A percentile compares a stretch with the other conserved stretches of the same genome.
These are phyloP conservation scores for Aspergillus diversus DNA, from an alignment of 495 filamentous ascomycete genomes.

Conservation along the genomic window DNA sequence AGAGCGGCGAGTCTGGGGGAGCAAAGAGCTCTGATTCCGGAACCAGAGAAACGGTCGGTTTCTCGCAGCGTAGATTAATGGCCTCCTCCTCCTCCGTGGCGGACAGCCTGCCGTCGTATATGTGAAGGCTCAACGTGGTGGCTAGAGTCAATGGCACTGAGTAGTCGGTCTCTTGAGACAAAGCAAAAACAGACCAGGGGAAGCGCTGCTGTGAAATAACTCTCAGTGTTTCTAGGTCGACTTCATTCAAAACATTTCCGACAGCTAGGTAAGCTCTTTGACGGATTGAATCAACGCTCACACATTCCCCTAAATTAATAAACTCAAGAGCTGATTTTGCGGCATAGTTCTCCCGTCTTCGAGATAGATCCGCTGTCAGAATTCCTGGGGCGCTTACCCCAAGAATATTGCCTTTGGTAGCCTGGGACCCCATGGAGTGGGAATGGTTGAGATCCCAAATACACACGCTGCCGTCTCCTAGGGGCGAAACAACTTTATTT, in stretches of 20 bases:
- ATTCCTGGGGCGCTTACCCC: slow-evolving; percentile 67
- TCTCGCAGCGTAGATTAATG: slow-evolving; percentile 47
- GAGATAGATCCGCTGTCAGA: slow-evolving; percentile 53
- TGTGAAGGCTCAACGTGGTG: slow-evolving; percentile 79
- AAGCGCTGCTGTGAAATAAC: slow-evolving; percentile 73
- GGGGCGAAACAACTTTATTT: slow-evolving; percentile 71
- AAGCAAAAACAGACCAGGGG: slow-evolving; percentile 79
- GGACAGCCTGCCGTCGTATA: slow-evolving; percentile 73
- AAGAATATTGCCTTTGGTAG: slow-evolving; percentile 64
- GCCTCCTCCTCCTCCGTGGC: slow-evolving; percentile 46
- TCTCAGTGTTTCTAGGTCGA: slow-evolving; percentile 79
- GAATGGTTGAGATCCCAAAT: slow-evolving; percentile 80
- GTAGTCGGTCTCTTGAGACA: slow-evolving; percentile 74
- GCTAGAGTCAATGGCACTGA: slow-evolving; percentile 81
- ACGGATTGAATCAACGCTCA: slow-evolving; percentile 74
- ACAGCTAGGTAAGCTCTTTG: slow-evolving; percentile 78
- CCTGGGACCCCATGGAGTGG: slow-evolving; percentile 41
- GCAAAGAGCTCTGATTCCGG: slow-evolving; percentile 40
- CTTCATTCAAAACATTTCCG: slow-evolving; percentile 74
- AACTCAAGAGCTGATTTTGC: slow-evolving; percentile 54
- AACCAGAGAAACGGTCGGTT: slow-evolving; percentile 30
- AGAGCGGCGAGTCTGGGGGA: slow-evolving; percentile 41
- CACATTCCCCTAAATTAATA: slow-evolving; percentile 80
- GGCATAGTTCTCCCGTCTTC: slow-evolving; percentile 43
- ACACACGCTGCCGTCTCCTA: slow-evolving; percentile 85